A percentile compares a stretch with the other conserved stretches of the same genome.
phyloP scores from a whole-genome alignment of 805 yeast genomes.

The Wickerhamiella bombiphila region DNA sequence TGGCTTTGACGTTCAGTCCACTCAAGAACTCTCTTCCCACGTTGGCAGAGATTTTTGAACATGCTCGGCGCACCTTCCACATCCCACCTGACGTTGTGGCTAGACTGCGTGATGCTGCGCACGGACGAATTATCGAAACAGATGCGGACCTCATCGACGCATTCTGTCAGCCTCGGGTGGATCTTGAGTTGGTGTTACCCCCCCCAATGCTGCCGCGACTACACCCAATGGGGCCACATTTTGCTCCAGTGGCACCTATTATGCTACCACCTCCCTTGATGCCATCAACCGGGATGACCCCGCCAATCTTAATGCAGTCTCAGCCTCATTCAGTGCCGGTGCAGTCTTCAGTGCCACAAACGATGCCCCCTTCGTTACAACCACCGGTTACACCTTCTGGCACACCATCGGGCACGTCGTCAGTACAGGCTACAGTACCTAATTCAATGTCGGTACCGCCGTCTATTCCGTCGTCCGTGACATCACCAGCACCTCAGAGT shows the following conservation, averaged over 20 bases:
- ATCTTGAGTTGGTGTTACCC: conserved; percentile 28
- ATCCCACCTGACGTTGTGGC: conserved; percentile 28
- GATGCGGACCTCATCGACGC: conserved; percentile 35
- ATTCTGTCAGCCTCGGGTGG: conserved; percentile 29
- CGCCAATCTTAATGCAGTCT: too few relatives aligned
- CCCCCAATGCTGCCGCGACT: conserved; percentile 16
- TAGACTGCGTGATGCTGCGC: conserved; percentile 24
- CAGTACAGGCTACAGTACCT: too few relatives aligned
- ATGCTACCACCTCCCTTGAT: too few relatives aligned
- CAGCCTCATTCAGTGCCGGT: too few relatives aligned
- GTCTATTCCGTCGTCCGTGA: too few relatives aligned
- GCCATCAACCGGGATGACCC: too few relatives aligned
- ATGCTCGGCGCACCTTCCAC: conserved; percentile 61
- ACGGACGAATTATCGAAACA: conserved; percentile 25
- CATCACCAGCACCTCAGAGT: background rate
- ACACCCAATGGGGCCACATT: background rate
- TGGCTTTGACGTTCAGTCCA: conserved; percentile 53
- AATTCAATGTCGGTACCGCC: too few relatives aligned
- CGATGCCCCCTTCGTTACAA: too few relatives aligned
- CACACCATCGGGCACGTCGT: too few relatives aligned
- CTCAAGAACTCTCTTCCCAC: conserved; percentile 69
- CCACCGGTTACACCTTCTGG: too few relatives aligned
- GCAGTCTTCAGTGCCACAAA: too few relatives aligned
- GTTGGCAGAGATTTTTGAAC: conserved; percentile 57
- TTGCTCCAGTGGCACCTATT: conserved; percentile 2